Percentiles rank a stretch among this genome's conserved stretches.
Conservation (phyloP, 2,329 filamentous ascomycete genomes). For the Alternaria brassicae region DNA sequence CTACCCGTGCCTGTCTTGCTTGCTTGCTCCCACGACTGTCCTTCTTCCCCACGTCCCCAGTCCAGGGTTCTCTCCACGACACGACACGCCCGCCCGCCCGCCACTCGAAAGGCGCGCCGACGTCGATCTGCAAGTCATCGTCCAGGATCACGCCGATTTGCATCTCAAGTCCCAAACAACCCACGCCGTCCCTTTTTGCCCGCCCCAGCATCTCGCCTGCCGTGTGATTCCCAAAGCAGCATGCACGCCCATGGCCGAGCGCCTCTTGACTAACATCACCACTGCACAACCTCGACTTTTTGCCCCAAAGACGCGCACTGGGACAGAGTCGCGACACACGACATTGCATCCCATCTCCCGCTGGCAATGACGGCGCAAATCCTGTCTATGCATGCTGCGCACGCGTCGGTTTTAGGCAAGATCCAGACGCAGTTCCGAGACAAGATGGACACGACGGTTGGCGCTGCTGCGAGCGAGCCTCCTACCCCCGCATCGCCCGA, state of each 20-base stretch:
- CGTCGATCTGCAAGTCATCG: slow-evolving; percentile 25
- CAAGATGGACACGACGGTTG: slow-evolving; percentile 44
- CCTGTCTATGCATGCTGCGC: slow-evolving; percentile 48
- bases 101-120: slow-evolving; percentile 5
- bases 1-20: slow-evolving; percentile 19
- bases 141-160: slow-evolving; percentile 13
- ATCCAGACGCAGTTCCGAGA: slow-evolving; percentile 43
- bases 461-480: slow-evolving; percentile 37
- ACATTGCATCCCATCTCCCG: slow-evolving; percentile 11
- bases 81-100: slow-evolving; percentile 6
- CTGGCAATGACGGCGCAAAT: slow-evolving; percentile 50
- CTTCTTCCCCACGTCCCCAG: slow-evolving; percentile 24
- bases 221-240: slow-evolving; percentile 25
- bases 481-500: slow-evolving; percentile 45
- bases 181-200: slow-evolving; percentile 5
- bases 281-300: slow-evolving; percentile 25
- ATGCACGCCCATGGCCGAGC: slow-evolving; percentile 27
- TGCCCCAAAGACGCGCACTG: slow-evolving; percentile 26
- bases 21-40: slow-evolving; percentile 20
- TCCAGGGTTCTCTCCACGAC: slow-evolving; percentile 24
- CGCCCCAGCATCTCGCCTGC: slow-evolving; percentile 11
- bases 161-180: not conserved
- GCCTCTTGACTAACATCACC: slow-evolving; percentile 28
- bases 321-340: slow-evolving; percentile 16
- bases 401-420: slow-evolving; percentile 47